A percentile compares a stretch with the other conserved stretches of the same genome.
phyloP scores from a whole-genome alignment of 371 early-diverging fungal genomes.

The Rhizomucor pusillus region DNA sequence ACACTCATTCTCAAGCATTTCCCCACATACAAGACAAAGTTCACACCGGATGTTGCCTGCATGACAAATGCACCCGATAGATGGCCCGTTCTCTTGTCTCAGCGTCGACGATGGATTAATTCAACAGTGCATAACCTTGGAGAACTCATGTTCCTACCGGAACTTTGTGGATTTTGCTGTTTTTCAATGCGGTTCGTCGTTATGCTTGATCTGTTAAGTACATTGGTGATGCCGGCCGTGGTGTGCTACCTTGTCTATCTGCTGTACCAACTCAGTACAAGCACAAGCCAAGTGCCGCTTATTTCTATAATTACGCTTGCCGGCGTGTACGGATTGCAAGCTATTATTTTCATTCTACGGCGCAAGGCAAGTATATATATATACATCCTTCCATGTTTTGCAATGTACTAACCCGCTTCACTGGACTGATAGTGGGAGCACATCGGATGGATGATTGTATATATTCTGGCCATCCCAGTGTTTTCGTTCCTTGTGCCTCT shows the following conservation, averaged over 20 bases:
- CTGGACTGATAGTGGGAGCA: conserved; percentile 69
- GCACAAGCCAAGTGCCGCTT: conserved; percentile 55
- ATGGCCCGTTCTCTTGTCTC: conserved; percentile 86
- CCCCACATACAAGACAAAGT: conserved; percentile 95
- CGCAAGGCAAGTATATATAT: conserved; percentile 84
- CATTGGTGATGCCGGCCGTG: conserved; percentile 91
- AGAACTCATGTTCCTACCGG: conserved; percentile 82
- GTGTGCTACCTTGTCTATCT: conserved; percentile 84
- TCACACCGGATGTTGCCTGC: conserved; percentile 92
- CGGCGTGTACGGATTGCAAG: conserved; percentile 85
- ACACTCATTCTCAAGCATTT: conserved; percentile 99
- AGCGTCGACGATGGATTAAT: conserved; percentile 93
- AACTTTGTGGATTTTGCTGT: conserved; percentile 94
- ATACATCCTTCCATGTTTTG: conserved; percentile 50
- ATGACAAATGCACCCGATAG: conserved; percentile 92
- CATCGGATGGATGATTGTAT: conserved; percentile 87
- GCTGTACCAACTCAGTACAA: conserved; percentile 56
- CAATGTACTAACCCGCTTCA: conserved; percentile 80
- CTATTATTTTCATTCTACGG: conserved; percentile 82
- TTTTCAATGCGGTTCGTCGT: conserved; percentile 96
- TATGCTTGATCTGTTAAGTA: conserved; percentile 89
- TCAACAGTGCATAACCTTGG: conserved; percentile 95
- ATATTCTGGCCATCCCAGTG: conserved; percentile 67
- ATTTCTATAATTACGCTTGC: conserved; percentile 72
- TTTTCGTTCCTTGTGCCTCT: conserved; percentile 65